Base-by-base conservation (phyloP, 441 rosid species). In the Gossypium lobatum region DNA sequence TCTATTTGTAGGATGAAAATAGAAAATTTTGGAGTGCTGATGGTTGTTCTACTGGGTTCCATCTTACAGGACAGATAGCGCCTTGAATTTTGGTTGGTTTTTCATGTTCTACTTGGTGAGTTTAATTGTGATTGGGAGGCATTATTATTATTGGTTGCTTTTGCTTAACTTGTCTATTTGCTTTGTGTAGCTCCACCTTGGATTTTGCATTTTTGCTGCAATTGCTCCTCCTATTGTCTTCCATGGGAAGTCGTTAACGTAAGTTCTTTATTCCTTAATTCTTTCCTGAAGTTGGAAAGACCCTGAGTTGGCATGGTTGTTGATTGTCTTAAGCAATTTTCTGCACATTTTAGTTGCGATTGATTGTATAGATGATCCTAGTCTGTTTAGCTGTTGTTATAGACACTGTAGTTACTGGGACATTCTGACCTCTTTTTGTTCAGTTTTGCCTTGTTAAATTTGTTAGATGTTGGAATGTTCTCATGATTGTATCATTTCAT, bases 71-170 rank as follows among this genome's bases (percentile, higher is more conserved):
- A 93, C 98, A 0, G 95, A 95, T 80, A 95, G 98, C 53, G 97
- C 98, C 50, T 63, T 95, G 83, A 95, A 84, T 78, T 95, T 95
- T 52, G 64, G 96, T 64, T 87, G 93, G 95, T 95, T 95, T 89
- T 95, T 95, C 93, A 31, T 95, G 77, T 88, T 90, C 86, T 95
- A 95, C 87, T 64, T 93, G 97, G 98, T 95, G 81, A 86, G 95
- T 81, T 77, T 69, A 16, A 17, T 64, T 37, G 3, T 71, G 25
- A 31, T 50, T 65, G 26, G 45, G 68, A 13, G 37, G 6, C 31
- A 64, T 71, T 34, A 55, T 58, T 71, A 5, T 71, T 37, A 13
- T 34, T 72, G 16, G 48, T 50, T 17, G 17, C 8, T 57, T 54
- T 50, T 23, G 16, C 62, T 50, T 62, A 52, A 62, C 25, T 54